Base-by-base conservation (phyloP, 1,284 basidiomycete species). In the Marasmius sp. region DNA sequence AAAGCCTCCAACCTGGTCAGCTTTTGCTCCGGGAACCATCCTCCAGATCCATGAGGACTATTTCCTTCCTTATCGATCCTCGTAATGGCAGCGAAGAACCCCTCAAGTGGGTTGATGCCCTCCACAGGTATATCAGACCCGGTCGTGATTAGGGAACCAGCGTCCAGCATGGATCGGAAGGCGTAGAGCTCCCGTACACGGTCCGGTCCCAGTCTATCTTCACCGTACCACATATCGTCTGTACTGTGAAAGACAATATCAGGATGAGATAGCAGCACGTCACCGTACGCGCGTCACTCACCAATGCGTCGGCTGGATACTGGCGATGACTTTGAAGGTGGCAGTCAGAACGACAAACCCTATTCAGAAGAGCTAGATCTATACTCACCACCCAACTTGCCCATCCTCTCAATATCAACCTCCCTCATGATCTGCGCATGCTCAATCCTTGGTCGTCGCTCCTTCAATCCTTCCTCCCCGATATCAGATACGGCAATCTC, bases 51-150 rank as follows among this genome's bases (percentile, higher is more conserved):
- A 65, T 95, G 92, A 0, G 95, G 95, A 11, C 92, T 94, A 9
- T 81, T 77, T 1, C 94, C 94, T 3, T 85, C 75, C 0, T 81
- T 77, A 34, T 85, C 84, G 1, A 93, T 78, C 12, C 95, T 83
- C 0, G 93, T 83, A 3, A 95, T 85, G 0, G 94, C 92, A 2
- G 95, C 93, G 70, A 95, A 95, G 75, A 97, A 95, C 1, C 93
- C 93, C 2, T 89, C 74, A 11, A 93, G 75, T 0, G 92, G 92
- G 67, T 92, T 91, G 58, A 93, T 88, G 16, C 83, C 81, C 74
- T 96, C 94, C 1, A 98, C 59, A n/a, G 59, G 59, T 16, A 61
- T 57, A 53, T 61, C 59, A 14, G 59, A 61, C 14, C 59, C 59
- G 5, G 34, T 33, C 12, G 52, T 54, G 34, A 54, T 38, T 5